Evolutionary conservation across 1,284 basidiomycete genomes (phyloP).

Genomic region (Anthracocystis panici-leucophaei): DNA sequence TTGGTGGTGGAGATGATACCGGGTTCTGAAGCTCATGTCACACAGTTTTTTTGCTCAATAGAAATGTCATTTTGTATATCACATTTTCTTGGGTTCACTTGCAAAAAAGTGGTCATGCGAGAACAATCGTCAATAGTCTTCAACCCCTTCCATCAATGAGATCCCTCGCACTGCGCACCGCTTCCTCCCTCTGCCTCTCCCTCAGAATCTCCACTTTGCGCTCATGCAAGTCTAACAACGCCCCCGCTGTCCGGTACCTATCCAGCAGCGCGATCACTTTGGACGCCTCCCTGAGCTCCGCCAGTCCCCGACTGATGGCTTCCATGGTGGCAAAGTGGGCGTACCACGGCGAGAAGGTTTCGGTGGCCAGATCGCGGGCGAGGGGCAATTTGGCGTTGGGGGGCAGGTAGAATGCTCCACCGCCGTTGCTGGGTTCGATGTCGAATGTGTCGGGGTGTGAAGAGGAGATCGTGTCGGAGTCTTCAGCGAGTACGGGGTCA

Average conservation of each 20-base stretch:
- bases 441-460: not conserved
- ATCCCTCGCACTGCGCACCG: conserved; percentile 32
- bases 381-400: conserved; percentile 2
- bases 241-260: conserved; percentile 21
- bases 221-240: conserved; percentile 32
- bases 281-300: conserved; percentile 10
- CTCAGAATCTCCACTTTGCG: conserved; percentile 35
- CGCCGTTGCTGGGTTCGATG: conserved; percentile 12
- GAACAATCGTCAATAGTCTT: not conserved
- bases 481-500: not conserved
- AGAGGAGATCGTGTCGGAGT: not conserved
- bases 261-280: conserved; percentile 23
- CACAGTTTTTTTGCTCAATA: not conserved
- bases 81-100: not conserved
- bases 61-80: too few species aligned
- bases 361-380: conserved; percentile 13
- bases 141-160: conserved; percentile 33
- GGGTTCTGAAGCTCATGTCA: not conserved
- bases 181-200: conserved; percentile 29
- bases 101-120: too few species aligned
- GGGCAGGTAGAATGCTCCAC: conserved; percentile 23
- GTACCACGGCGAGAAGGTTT: conserved; percentile 42
- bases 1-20: conserved; percentile 6
- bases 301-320: conserved; percentile 34
- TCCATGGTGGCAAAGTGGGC: conserved; percentile 51